These are phyloP conservation scores for Lentinula detonsa DNA, from an alignment of 768 basidiomycete species.

Conservation along the genomic window DNA sequence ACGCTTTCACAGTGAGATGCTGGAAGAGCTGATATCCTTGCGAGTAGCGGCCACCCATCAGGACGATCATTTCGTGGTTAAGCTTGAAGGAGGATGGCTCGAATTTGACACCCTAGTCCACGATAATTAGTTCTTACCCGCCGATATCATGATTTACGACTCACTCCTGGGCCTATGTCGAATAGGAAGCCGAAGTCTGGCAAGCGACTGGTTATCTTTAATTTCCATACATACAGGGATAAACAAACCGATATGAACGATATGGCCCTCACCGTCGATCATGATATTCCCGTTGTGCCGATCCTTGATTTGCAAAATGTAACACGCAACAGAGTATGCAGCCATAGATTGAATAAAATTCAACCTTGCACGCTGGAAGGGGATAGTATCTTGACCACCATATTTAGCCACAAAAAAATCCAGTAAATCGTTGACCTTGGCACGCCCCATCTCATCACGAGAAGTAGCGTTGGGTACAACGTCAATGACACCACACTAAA, in stretches of 20 bases:
- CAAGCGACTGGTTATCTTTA: slow-evolving; percentile 1
- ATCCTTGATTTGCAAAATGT: slow-evolving; percentile 98
- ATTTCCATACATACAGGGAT: neutral
- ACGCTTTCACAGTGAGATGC: slow-evolving; percentile 91
- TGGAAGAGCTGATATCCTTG: slow-evolving; percentile 95
- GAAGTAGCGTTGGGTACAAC: slow-evolving; percentile 98
- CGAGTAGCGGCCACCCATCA: slow-evolving; percentile 95
- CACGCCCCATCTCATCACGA: slow-evolving; percentile 97
- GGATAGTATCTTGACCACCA: slow-evolving; percentile 81
- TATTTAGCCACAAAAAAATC: slow-evolving; percentile 94
- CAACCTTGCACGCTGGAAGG: slow-evolving; percentile 87
- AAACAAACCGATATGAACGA: slow-evolving; percentile 83
- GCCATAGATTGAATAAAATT: slow-evolving; percentile 99
- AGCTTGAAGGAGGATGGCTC: slow-evolving; percentile 98
- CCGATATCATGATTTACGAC: slow-evolving; percentile 14
- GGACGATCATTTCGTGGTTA: slow-evolving; percentile 95
- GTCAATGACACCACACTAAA: slow-evolving; percentile 94
- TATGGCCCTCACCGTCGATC: slow-evolving; percentile 97
- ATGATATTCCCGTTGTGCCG: slow-evolving; percentile 99
- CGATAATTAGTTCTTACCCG: slow-evolving; percentile 7
- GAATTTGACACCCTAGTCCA: slow-evolving; percentile 90
- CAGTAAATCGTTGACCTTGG: slow-evolving; percentile 93
- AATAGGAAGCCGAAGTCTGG: slow-evolving; percentile 93
- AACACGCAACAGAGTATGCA: slow-evolving; percentile 96
- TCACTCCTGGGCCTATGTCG: slow-evolving; percentile 85